Evolutionary conservation across 1,284 basidiomycete genomes (phyloP), one percentile per base, ranked within the genome.

Genomic region (Austropuccinia psidii): DNA sequence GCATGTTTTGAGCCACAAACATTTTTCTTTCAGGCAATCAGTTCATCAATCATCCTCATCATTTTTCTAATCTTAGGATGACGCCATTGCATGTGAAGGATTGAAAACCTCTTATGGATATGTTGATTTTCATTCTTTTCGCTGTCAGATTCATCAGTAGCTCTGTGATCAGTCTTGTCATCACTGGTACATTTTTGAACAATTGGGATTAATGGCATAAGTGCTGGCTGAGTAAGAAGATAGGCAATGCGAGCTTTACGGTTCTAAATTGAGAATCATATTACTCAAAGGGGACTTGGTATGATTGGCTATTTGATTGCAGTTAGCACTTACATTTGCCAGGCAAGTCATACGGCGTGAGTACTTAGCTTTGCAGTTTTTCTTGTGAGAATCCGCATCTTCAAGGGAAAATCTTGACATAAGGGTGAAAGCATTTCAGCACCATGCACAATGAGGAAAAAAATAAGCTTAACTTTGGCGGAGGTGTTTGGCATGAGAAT

Each of bases 401-500:
- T 52, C 21, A 21, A 52, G 21, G 17, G 17, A 52, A 8, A 52
- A 9, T n/a, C 21, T 52, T 52, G 19, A 52, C 49, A 52, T 52
- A 24, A 52, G 21, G 19, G 17, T n/a, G 49, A 52, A 45, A 29
- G 41, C 39, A 13, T 41, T 8, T 61, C 29, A 67, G 64, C 21
- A n/a, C n/a, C n/a, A n/a, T n/a, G n/a, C n/a, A n/a, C n/a, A n/a
- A n/a, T n/a, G n/a, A n/a, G n/a, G n/a, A n/a, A n/a, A 6, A 52
- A 35, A 24, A 29, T 1, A 64, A 15, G 49, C 61, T 49, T 27
- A 66, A 27, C 17, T 49, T 66, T 41, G 2, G 8, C 52, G 8
- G 1, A 66, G 50, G 24, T 68, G 65, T 19, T 68, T 68, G 37
- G 52, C 65, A 31, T 68, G 49, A 54, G 54, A 55, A 2, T 52